Conservation (phyloP, 2,329 filamentous ascomycete species). For the Aspergillus awamori region DNA sequence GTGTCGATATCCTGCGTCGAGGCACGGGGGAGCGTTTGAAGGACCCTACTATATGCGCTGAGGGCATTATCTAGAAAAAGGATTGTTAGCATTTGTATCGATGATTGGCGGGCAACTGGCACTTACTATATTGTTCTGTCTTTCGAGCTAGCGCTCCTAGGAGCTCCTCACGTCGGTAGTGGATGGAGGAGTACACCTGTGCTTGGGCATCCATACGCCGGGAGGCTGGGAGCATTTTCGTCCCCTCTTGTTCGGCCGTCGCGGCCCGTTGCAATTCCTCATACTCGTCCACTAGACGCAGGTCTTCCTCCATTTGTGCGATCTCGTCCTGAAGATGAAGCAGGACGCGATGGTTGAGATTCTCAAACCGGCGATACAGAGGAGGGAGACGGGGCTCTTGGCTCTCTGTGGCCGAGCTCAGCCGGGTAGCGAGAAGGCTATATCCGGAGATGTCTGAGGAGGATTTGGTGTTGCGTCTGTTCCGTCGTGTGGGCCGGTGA, state of each 20-base stretch:
- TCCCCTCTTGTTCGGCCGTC: conserved; percentile 38
- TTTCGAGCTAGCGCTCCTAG: conserved; percentile 60
- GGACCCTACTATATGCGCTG: conserved; percentile 51
- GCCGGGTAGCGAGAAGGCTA: conserved; percentile 37
- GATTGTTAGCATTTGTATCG: not conserved
- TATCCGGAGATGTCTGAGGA: conserved; percentile 37
- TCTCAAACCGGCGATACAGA: conserved; percentile 81
- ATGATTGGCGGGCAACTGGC: not conserved
- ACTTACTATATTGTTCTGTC: conserved; percentile 63
- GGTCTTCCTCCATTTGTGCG: conserved; percentile 75
- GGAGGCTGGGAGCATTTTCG: conserved; percentile 40
- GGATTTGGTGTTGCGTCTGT: conserved; percentile 28
- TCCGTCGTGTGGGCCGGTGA: conserved; percentile 23
- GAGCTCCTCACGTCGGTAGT: conserved; percentile 57
- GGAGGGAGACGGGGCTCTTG: conserved; percentile 50
- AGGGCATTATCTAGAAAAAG: conserved; percentile 41
- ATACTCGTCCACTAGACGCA: conserved; percentile 68
- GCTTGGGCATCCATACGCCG: conserved; percentile 48
- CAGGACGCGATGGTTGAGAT: conserved; percentile 78
- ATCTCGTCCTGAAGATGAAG: conserved; percentile 86
- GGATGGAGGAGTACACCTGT: conserved; percentile 56
- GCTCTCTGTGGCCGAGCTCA: conserved; percentile 33
- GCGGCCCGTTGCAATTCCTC: conserved; percentile 45
- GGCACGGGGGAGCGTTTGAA: conserved; percentile 51
- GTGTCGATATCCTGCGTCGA: conserved; percentile 50